Percentiles rank a stretch among this genome's conserved stretches.
These are phyloP conservation scores for Salicornia ramosissima DNA, from an alignment of 148 eudicot species.

Conservation along the genomic window DNA sequence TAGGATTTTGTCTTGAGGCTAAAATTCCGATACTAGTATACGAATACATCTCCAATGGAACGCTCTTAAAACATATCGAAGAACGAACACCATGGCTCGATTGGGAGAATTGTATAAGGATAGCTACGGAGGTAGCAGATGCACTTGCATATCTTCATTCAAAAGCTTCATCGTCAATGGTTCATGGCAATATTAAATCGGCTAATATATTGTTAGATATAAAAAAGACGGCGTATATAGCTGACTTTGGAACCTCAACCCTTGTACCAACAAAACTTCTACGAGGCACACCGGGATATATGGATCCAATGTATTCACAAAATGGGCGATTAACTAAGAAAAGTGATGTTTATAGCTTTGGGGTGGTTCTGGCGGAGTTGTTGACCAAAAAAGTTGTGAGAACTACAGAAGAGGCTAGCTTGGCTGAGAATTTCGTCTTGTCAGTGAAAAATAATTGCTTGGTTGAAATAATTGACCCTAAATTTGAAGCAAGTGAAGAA, in stretches of 20 bases:
- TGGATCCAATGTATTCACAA: constrained; percentile 16
- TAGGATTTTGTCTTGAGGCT: constrained; percentile 27
- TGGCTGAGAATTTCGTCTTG: constrained; percentile 6
- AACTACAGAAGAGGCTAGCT: not conserved
- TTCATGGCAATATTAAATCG: constrained; percentile 23
- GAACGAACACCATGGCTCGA: constrained; percentile 13
- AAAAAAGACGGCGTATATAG: constrained; percentile 1
- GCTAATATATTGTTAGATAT: constrained; percentile 14
- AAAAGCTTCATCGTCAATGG: constrained; percentile 16
- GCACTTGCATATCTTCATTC: constrained; percentile 26
- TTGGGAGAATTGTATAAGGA: constrained; percentile 21
- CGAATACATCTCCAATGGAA: constrained; percentile 22
- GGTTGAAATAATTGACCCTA: constrained; percentile 16
- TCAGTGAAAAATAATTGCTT: constrained; percentile 11
- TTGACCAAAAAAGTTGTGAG: not conserved
- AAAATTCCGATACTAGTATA: constrained; percentile 21
- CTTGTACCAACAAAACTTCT: constrained; percentile 7
- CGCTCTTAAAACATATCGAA: constrained; percentile 12
- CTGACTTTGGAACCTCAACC: constrained; percentile 26
- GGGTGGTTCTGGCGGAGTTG: constrained; percentile 20
- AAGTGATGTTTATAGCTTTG: constrained; percentile 30
- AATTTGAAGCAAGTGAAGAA: constrained; percentile 21
- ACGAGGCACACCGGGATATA: constrained; percentile 21
- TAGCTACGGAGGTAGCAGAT: constrained; percentile 20
- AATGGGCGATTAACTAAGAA: constrained; percentile 16